These are phyloP conservation scores for Penicillium nordicum DNA, from an alignment of 2,329 filamentous ascomycete genomes.

Conservation along the genomic window DNA sequence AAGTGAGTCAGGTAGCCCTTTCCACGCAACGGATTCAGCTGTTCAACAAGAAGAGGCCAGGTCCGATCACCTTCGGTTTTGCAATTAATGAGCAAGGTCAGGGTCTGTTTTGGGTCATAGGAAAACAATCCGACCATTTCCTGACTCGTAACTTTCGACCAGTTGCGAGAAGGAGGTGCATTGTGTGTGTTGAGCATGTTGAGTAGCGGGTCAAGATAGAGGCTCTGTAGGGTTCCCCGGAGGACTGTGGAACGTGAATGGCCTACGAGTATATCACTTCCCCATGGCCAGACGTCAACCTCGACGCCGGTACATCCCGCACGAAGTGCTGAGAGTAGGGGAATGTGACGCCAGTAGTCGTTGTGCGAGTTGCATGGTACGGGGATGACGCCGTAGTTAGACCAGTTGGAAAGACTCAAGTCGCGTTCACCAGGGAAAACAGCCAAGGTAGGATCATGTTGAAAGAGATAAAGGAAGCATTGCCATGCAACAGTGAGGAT, in stretches of 20 bases:
- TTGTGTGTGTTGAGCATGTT: slow-evolving; percentile 57
- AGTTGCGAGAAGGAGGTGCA: slow-evolving; percentile 1
- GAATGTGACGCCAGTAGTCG: slow-evolving; percentile 64
- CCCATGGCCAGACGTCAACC: slow-evolving; percentile 65
- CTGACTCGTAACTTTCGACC: slow-evolving; percentile 2
- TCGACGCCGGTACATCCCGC: slow-evolving; percentile 63
- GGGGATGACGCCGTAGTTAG: slow-evolving; percentile 45
- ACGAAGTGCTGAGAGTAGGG: slow-evolving; percentile 60
- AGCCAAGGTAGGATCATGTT: not conserved
- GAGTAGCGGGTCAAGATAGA: slow-evolving; percentile 65
- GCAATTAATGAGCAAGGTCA: slow-evolving; percentile 66
- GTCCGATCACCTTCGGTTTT: slow-evolving; percentile 53
- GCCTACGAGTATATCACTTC: slow-evolving; percentile 59
- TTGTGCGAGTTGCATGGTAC: slow-evolving; percentile 66
- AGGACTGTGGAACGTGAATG: slow-evolving; percentile 58
- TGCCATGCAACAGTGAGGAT: slow-evolving; percentile 5
- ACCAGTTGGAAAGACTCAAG: not conserved
- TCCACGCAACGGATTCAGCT: slow-evolving; percentile 43
- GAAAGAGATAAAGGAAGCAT: not conserved
- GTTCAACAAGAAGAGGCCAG: slow-evolving; percentile 29
- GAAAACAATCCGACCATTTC: slow-evolving; percentile 54
- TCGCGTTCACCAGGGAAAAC: not conserved
- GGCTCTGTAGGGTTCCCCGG: slow-evolving; percentile 55
- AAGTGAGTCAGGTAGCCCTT: slow-evolving; percentile 45
- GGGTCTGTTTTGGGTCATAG: slow-evolving; percentile 50